A percentile compares a stretch with the other conserved stretches of the same genome.
phyloP scores from a whole-genome alignment of 495 filamentous ascomycete species.

The Trypethelium eluteriae region DNA sequence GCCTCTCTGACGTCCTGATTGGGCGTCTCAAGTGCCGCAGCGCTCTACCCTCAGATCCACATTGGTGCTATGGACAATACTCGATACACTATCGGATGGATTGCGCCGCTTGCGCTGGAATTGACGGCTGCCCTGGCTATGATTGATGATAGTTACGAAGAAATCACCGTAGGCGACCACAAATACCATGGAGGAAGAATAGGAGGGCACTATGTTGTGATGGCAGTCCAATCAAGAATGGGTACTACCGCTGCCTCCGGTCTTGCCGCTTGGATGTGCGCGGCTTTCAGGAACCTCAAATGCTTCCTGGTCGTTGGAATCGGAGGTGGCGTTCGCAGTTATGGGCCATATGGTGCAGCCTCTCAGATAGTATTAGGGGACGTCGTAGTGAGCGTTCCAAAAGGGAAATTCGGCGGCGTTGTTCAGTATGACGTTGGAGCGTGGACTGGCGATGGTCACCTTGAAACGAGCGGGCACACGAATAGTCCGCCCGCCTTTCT shows the following conservation, averaged over 20 bases:
- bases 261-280: conserved; percentile 13
- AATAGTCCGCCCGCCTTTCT: not conserved
- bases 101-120: conserved; percentile 12
- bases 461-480: not conserved
- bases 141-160: conserved; percentile 7
- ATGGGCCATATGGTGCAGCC: not conserved
- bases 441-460: conserved; percentile 2
- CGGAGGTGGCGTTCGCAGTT: conserved; percentile 15
- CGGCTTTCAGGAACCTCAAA: conserved; percentile 9
- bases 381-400: conserved; percentile 16
- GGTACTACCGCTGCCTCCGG: conserved; percentile 12
- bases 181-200: conserved; percentile 16
- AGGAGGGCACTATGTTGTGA: conserved; percentile 13
- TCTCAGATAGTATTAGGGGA: conserved; percentile 8
- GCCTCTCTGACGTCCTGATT: too few species aligned
- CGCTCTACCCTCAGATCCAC: too few species aligned
- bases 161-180: not conserved
- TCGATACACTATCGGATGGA: conserved; percentile 18
- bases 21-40: too few species aligned
- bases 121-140: conserved; percentile 8
- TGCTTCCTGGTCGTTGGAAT: conserved; percentile 18
- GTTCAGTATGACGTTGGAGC: conserved; percentile 12
- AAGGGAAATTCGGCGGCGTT: conserved; percentile 10
- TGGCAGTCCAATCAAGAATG: conserved; percentile 9
- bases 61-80: too few species aligned